Evolutionary conservation across 441 rosid species (phyloP), one percentile per base, ranked within the genome.

Genomic region (Adansonia madagascariensis): DNA sequence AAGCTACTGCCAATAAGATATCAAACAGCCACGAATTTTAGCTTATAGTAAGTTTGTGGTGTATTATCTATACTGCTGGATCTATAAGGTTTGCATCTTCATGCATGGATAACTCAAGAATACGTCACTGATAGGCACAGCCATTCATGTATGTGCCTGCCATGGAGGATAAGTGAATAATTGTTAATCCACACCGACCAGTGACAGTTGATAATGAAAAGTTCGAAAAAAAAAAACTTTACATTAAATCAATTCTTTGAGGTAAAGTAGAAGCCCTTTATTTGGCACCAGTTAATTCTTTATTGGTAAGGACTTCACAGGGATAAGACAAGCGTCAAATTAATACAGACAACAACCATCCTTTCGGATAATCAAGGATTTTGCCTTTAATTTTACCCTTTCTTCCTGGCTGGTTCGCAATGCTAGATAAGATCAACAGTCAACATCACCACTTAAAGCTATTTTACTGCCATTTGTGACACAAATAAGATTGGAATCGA

Each of bases 71-170:
- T 31, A 27, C 46, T 52, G 47, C 18, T 18, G 11, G 55, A 44
- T 11, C 47, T 67, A 67, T 56, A 31, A 71, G 61, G 47, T 71
- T 71, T 47, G 75, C 75, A 71, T 31, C 49, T 71, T 71, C 74
- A 31, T 27, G 8, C 62, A 35, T n/a, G n/a, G 60, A 53, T 53
- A 71, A 71, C n/a, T 53, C 49, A 55, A 53, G 31, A 71, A 53
- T 52, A 35, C 75, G 62, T 55, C 50, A 39, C 75, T 39, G 31
- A 9, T 17, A 55, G 59, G 52, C 50, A 72, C 56, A 8, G 43
- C 20, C 57, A 53, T 50, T 49, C 73, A 50, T 49, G 59, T 24
- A 50, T 49, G 59, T 24, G 41, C 44, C 73, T 14, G 9, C 73
- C 73, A 70, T 9, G 62, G 14, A 53, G 63, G 62, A 71, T 35